Percentiles rank a stretch among this genome's conserved stretches.
These are phyloP conservation scores for Pisolithus microcarpus DNA, from an alignment of 768 basidiomycete genomes.

Conservation along the genomic window DNA sequence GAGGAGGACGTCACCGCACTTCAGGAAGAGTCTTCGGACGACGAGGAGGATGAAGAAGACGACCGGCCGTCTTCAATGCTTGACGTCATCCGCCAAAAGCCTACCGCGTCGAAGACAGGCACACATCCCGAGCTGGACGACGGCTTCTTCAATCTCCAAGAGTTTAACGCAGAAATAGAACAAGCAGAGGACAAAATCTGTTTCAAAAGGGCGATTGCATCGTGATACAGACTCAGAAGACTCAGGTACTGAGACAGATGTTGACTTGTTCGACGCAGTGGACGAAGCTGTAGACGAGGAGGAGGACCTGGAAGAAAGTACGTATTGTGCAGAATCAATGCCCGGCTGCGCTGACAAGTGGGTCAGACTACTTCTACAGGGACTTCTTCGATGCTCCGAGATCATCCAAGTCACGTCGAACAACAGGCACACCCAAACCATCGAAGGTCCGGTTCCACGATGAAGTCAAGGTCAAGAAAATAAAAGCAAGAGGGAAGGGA, in stretches of 20 bases:
- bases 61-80: slow-evolving; percentile 19
- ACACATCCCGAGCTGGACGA: slow-evolving; percentile 65
- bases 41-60: slow-evolving; percentile 28
- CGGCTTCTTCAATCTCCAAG: slow-evolving; percentile 79
- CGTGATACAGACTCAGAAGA: slow-evolving; percentile 42
- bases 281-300: slow-evolving; percentile 39
- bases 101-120: slow-evolving; percentile 13
- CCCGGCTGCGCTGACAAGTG: too few species aligned
- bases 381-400: slow-evolving; percentile 77
- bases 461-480: slow-evolving; percentile 73
- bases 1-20: slow-evolving; percentile 26
- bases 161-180: slow-evolving; percentile 84
- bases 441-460: slow-evolving; percentile 72
- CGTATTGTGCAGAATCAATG: slow-evolving; percentile 24
- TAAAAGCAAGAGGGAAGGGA: slow-evolving; percentile 65
- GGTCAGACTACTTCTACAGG: slow-evolving; percentile 56
- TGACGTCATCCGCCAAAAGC: slow-evolving; percentile 19
- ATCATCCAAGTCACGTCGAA: slow-evolving; percentile 8
- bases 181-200: slow-evolving; percentile 57
- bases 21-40: slow-evolving; percentile 33
- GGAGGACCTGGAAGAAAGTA: slow-evolving; percentile 36
- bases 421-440: slow-evolving; percentile 15
- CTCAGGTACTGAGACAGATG: slow-evolving; percentile 37
- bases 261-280: slow-evolving; percentile 66
- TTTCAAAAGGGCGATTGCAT: slow-evolving; percentile 55